Percentiles rank a stretch among this genome's conserved stretches.
Evolutionary conservation across 306 rosid species (phyloP).

Genomic region (Dalbergia cochinchinensis): DNA sequence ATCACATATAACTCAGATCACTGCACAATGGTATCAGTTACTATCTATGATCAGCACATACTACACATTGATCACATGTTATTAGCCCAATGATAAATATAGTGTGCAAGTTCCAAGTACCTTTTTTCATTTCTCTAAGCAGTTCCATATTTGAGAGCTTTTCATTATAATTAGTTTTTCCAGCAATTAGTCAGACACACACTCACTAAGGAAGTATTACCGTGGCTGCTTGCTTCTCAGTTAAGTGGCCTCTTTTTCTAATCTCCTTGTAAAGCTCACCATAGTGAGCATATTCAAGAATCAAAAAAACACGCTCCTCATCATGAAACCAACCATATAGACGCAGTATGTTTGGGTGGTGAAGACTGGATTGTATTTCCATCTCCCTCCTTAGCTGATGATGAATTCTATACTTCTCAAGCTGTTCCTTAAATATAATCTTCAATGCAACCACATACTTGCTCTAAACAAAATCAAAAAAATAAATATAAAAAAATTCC

Average conservation of each 20-base stretch:
- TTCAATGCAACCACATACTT: conserved; percentile 78
- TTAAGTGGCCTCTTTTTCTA: conserved; percentile 53
- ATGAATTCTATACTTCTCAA: conserved; percentile 72
- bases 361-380: conserved; percentile 75
- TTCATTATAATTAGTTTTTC: neutral
- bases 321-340: conserved; percentile 93
- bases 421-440: conserved; percentile 74
- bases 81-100: too few species aligned
- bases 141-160: neutral
- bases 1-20: too few species aligned
- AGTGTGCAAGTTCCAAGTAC: too few species aligned
- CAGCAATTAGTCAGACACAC: neutral
- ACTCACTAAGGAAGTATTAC: conserved; percentile 44
- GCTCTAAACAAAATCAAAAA: conserved; percentile 53
- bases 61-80: too few species aligned
- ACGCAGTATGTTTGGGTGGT: conserved; percentile 72
- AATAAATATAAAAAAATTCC: too few species aligned
- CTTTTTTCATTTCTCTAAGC: too few species aligned
- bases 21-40: too few species aligned
- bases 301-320: conserved; percentile 69
- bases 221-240: conserved; percentile 79
- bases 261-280: conserved; percentile 81
- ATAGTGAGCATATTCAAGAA: conserved; percentile 85
- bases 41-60: too few species aligned
- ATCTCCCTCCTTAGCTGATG: conserved; percentile 80